A percentile compares a stretch with the other conserved stretches of the same genome.
phyloP scores from a whole-genome alignment of 192 early-diverging fungal genomes.

The Obelidium mucronatum region DNA sequence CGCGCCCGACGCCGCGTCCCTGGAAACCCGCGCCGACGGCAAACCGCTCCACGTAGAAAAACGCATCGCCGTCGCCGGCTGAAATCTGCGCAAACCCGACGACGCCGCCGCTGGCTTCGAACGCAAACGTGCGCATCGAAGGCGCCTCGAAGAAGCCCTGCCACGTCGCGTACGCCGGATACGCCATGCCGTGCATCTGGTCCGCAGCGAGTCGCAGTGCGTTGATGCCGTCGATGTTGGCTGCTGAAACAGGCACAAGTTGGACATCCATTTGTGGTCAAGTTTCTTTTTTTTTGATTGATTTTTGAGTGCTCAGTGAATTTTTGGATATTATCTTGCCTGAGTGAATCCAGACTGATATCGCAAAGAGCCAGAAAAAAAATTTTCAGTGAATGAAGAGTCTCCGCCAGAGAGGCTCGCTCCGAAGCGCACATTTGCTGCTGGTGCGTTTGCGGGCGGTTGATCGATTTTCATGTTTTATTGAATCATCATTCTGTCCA shows the following conservation, averaged over 20 bases:
- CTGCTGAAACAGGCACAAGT: neutral
- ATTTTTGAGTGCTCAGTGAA: too few species aligned
- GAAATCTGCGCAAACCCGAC: neutral
- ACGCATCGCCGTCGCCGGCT: neutral
- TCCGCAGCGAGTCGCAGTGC: neutral
- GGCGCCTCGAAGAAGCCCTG: neutral
- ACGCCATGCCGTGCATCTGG: neutral
- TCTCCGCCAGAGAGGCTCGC: too few species aligned
- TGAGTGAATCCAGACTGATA: too few species aligned
- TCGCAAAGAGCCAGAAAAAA: too few species aligned
- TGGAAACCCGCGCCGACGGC: neutral
- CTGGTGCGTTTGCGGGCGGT: too few species aligned
- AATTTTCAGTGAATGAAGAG: too few species aligned
- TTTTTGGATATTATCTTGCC: too few species aligned
- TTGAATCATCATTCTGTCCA: too few species aligned
- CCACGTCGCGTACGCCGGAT: neutral
- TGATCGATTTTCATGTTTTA: too few species aligned
- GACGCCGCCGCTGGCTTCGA: neutral
- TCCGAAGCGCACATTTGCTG: too few species aligned
- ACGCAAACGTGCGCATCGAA: neutral
- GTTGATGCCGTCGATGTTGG: neutral
- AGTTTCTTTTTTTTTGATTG: too few species aligned
- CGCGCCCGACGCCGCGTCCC: neutral
- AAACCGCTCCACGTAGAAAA: neutral
- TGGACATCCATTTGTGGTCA: too few species aligned